phyloP scores from a whole-genome alignment of 345 rosid genomes.

The Hirschfeldia incana region DNA sequence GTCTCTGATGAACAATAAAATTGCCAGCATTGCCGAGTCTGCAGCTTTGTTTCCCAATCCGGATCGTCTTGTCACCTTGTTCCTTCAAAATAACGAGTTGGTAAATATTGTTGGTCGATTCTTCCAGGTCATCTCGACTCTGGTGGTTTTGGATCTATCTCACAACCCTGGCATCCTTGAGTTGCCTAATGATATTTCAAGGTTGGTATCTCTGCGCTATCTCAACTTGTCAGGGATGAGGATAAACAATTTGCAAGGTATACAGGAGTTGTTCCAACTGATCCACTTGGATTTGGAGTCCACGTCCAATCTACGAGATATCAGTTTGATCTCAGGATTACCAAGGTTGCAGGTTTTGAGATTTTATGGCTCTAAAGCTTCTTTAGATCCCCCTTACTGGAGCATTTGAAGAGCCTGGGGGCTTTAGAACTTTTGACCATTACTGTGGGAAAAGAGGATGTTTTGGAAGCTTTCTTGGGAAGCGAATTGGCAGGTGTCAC shows the following conservation, averaged over 20 bases:
- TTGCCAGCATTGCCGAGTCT: background rate
- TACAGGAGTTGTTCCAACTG: background rate
- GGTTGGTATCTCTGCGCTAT: conserved; percentile 14
- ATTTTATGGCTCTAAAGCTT: background rate
- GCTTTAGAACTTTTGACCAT: background rate
- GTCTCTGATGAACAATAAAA: background rate
- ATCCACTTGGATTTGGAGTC: conserved; percentile 16
- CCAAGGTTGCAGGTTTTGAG: conserved; percentile 9
- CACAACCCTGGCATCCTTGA: background rate
- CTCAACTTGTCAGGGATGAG: conserved; percentile 13
- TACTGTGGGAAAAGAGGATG: background rate
- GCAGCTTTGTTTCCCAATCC: background rate
- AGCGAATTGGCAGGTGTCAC: background rate
- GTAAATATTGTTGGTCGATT: background rate
- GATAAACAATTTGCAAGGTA: background rate
- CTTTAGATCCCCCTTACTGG: background rate
- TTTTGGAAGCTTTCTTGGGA: background rate
- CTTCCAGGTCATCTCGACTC: conserved; percentile 5
- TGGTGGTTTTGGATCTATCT: conserved; percentile 27
- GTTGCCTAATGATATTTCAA: background rate
- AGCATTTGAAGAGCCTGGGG: background rate
- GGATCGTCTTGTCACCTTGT: background rate
- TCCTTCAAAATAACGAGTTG: background rate
- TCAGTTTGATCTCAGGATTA: background rate
- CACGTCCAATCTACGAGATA: background rate